These are phyloP conservation scores for Phaeosphaeria sp. DNA, from an alignment of 2,329 filamentous ascomycete genomes.

Conservation along the genomic window DNA sequence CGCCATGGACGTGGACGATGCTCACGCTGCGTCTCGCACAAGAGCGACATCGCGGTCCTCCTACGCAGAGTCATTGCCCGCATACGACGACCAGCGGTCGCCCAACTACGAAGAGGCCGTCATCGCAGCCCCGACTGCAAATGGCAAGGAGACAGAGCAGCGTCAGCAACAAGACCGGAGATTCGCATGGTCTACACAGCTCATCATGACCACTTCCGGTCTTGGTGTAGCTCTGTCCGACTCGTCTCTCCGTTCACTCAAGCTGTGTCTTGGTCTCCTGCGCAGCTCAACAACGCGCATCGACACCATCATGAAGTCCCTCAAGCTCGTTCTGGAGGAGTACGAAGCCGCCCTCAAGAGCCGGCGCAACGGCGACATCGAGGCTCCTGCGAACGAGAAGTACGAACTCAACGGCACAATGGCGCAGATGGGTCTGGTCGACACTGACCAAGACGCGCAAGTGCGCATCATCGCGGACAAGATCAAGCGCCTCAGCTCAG, in stretches of 20 bases:
- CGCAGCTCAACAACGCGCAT: conserved; percentile 84
- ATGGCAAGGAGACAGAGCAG: conserved; percentile 27
- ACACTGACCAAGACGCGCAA: conserved; percentile 42
- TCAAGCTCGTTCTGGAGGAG: conserved; percentile 79
- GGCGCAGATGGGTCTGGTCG: conserved; percentile 21
- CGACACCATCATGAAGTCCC: conserved; percentile 73
- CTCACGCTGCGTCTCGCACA: conserved; percentile 34
- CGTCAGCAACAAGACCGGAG: conserved; percentile 44
- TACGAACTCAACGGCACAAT: conserved; percentile 20
- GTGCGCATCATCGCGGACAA: conserved; percentile 75
- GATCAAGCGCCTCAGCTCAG: conserved; percentile 67
- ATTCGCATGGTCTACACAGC: conserved; percentile 76
- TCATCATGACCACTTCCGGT: conserved; percentile 90
- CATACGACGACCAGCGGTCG: conserved; percentile 80
- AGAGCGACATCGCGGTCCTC: conserved; percentile 69
- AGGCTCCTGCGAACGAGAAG: conserved; percentile 22
- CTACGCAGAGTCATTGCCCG: conserved; percentile 77
- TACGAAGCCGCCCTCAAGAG: conserved; percentile 67
- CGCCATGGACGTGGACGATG: conserved; percentile 59
- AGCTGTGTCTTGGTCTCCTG: conserved; percentile 82
- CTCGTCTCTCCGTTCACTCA: conserved; percentile 81
- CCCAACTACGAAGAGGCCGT: conserved; percentile 74
- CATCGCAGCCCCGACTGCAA: conserved; percentile 22
- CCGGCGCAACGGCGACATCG: conserved; percentile 28
- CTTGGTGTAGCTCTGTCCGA: conserved; percentile 91